Evolutionary conservation across 78 protist genomes (phyloP).

Genomic region (Protostelium mycophagum): DNA sequence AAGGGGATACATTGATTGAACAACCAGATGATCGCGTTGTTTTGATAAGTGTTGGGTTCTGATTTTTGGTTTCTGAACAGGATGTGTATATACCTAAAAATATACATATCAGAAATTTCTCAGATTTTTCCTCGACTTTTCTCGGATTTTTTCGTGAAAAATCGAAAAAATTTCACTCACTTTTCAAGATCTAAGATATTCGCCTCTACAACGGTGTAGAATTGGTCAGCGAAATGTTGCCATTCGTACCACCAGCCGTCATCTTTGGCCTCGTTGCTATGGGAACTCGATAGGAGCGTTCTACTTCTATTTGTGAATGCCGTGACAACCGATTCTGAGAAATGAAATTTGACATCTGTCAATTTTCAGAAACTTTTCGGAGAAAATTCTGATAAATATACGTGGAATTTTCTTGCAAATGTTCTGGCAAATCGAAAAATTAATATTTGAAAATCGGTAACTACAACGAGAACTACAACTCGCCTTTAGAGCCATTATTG

Average conservation of each 20-base stretch:
- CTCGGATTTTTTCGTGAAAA: no score
- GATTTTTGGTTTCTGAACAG: neutral
- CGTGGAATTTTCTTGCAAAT: no score
- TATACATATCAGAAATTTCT: no score
- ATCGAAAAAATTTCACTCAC: neutral
- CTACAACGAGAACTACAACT: neutral
- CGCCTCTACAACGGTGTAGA: neutral
- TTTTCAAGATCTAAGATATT: neutral
- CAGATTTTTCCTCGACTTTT: no score
- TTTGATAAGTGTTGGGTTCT: neutral
- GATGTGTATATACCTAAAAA: neutral
- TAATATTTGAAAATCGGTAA: no score
- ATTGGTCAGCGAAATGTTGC: neutral
- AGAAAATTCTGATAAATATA: no score
- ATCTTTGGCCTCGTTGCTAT: neutral
- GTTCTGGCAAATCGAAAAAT: no score
- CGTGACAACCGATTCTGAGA: neutral
- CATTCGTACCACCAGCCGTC: neutral
- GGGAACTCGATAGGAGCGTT: neutral
- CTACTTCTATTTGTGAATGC: neutral
- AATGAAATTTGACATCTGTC: no score
- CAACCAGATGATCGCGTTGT: neutral
- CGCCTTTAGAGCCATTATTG: neutral
- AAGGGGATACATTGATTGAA: neutral
- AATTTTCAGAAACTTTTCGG: no score